Percentiles rank a stretch among this genome's conserved stretches.
These are phyloP conservation scores for Scedosporium apiospermum DNA, from an alignment of 2,329 filamentous ascomycete species.

Conservation along the genomic window DNA sequence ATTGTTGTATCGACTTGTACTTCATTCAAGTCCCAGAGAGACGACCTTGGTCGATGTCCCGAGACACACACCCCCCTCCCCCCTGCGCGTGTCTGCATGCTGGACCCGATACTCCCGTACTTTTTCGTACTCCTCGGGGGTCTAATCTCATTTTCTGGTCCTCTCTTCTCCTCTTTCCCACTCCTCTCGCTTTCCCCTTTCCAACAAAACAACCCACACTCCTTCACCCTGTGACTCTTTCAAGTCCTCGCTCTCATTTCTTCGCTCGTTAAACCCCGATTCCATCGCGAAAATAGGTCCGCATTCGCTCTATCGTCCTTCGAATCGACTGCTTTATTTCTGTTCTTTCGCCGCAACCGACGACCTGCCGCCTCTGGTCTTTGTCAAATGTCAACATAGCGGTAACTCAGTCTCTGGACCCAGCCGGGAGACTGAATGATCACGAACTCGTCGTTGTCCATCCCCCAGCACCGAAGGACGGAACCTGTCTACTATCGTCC, in stretches of 20 bases:
- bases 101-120: background rate
- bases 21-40: background rate
- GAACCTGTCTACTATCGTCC: no score
- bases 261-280: background rate
- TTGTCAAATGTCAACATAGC: conserved; percentile 3
- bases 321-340: background rate
- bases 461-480: no score
- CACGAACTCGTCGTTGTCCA: background rate
- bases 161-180: conserved; percentile 8
- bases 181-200: conserved; percentile 2
- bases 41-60: background rate
- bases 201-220: conserved; percentile 8
- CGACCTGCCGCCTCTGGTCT: background rate
- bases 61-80: conserved; percentile 1
- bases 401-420: background rate
- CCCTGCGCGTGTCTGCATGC: background rate
- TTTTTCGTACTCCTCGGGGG: background rate
- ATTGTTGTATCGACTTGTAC: background rate
- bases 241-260: background rate
- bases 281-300: background rate
- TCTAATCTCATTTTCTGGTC: conserved; percentile 11
- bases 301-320: background rate
- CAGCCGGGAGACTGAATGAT: background rate
- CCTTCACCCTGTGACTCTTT: background rate
- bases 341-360: background rate